phyloP scores from a whole-genome alignment of 305 asterid species.

The Ilex paraguariensis region DNA sequence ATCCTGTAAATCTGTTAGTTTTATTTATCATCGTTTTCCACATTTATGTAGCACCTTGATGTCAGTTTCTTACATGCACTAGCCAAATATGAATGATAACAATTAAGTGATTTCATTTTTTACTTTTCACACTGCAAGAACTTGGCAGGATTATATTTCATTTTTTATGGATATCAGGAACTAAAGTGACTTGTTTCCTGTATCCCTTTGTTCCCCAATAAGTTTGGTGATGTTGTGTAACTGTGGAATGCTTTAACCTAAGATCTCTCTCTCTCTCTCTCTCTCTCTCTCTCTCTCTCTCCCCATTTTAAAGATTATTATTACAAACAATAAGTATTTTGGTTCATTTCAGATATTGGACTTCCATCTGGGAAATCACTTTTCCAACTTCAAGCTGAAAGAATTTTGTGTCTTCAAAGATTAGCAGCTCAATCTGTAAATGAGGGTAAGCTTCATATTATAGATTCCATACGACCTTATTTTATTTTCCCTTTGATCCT shows the following conservation, averaged over 20 bases:
- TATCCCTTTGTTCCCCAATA: no score
- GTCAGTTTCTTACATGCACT: not conserved
- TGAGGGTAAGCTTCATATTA: slow-evolving; percentile 52
- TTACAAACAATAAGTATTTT: no score
- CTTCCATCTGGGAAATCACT: slow-evolving; percentile 99
- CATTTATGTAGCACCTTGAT: not conserved
- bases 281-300: not conserved
- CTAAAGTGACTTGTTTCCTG: no score
- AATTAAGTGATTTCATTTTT: no score
- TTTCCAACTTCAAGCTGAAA: slow-evolving; percentile 97
- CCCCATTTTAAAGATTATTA: not conserved
- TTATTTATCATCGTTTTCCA: not conserved
- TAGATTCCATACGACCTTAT: not conserved
- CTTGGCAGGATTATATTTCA: no score
- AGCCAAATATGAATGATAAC: not conserved
- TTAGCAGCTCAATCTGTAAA: slow-evolving; percentile 71
- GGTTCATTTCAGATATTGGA: slow-evolving; percentile 62
- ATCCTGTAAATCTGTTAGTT: no score
- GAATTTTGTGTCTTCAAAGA: slow-evolving; percentile 82
- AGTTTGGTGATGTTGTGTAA: no score
- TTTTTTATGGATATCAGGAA: no score
- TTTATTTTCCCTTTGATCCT: slow-evolving; percentile 17
- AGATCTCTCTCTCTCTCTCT: no score
- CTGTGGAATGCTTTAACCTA: no score
- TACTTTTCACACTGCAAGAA: no score